These are phyloP conservation scores for Bocquillonia castaneifolia DNA, from an alignment of 441 rosid genomes.

Conservation along the genomic window DNA sequence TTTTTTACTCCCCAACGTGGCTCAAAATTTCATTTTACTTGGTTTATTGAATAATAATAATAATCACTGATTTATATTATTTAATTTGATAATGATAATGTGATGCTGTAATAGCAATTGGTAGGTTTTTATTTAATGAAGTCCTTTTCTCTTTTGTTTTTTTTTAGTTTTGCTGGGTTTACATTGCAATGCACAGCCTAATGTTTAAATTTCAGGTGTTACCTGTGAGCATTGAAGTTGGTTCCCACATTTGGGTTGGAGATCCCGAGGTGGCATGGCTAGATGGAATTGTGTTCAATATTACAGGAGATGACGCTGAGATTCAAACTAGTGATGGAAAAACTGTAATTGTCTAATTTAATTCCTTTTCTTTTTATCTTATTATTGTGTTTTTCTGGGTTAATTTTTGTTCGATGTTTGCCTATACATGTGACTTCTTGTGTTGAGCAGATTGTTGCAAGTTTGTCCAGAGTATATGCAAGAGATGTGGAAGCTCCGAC, in stretches of 20 bases:
- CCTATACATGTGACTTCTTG: not conserved
- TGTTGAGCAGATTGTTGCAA: constrained; percentile 47
- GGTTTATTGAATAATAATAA: no score
- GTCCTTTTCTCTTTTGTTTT: no score
- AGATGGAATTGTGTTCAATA: constrained; percentile 59
- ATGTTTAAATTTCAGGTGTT: no score
- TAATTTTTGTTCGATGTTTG: not conserved
- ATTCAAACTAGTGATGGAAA: constrained; percentile 45
- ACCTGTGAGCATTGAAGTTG: constrained; percentile 42
- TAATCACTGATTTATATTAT: no score
- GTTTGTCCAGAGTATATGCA: constrained; percentile 50
- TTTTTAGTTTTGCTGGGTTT: no score
- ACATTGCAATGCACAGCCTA: no score
- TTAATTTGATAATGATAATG: no score
- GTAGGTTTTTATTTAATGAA: no score
- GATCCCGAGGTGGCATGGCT: constrained; percentile 60
- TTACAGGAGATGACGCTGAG: constrained; percentile 58
- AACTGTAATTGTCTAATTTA: constrained; percentile 34
- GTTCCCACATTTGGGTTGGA: constrained; percentile 76
- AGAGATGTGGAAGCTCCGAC: constrained; percentile 60
- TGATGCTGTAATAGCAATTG: no score
- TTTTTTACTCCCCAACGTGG: no score
- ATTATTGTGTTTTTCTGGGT: not conserved
- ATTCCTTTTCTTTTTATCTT: not conserved
- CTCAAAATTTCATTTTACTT: no score